Percentiles rank a stretch among this genome's conserved stretches.
phyloP scores from a whole-genome alignment of 805 yeast species.

The Ogataea pignaliae region DNA sequence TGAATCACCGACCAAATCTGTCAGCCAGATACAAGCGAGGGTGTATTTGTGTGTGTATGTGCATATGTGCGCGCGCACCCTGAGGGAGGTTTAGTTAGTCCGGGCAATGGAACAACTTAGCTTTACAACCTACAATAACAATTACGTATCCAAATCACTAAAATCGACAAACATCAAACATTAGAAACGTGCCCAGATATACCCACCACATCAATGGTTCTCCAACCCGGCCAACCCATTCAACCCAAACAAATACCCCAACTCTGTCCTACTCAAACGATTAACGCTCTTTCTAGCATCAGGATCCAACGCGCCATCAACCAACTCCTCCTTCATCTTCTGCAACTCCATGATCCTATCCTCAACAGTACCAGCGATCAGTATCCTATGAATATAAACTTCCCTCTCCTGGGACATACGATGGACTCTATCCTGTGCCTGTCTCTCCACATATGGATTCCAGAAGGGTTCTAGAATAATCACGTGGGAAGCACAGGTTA shows the following conservation, averaged over 20 bases:
- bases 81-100: too few species aligned
- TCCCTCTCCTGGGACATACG: conserved; percentile 85
- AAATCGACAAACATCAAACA: too few species aligned
- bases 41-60: too few species aligned
- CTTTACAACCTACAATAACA: too few species aligned
- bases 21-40: too few species aligned
- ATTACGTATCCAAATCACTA: too few species aligned
- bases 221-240: conserved; percentile 19
- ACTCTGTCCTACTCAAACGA: conserved; percentile 60
- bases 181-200: too few species aligned
- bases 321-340: conserved; percentile 67
- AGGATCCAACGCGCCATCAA: conserved; percentile 81
- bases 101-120: too few species aligned
- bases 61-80: too few species aligned
- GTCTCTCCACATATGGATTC: conserved; percentile 97
- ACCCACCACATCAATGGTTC: too few species aligned
- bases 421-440: conserved; percentile 94
- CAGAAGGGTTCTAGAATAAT: conserved; percentile 93
- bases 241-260: conserved; percentile 69
- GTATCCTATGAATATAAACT: conserved; percentile 71
- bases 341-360: conserved; percentile 85
- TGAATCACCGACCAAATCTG: too few species aligned
- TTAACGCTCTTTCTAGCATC: conserved; percentile 61
- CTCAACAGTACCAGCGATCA: conserved; percentile 73
- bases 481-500: conserved; percentile 93